Conservation (phyloP, 1,284 basidiomycete genomes). For the Apiotrichum veenhuisii region DNA sequence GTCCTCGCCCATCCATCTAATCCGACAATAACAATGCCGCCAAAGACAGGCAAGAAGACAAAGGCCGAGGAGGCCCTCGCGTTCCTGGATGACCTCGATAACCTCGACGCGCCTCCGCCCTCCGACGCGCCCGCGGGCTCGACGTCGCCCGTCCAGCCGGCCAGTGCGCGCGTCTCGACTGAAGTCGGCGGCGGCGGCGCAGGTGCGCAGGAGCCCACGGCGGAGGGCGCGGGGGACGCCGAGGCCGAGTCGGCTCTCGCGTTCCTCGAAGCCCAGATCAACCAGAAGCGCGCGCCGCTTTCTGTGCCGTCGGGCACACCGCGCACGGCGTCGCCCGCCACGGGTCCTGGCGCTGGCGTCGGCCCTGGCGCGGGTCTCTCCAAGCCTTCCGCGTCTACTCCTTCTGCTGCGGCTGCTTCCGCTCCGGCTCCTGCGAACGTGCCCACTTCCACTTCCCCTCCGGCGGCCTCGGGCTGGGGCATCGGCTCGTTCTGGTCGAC, state of each 20-base stretch:
- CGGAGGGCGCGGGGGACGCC: slow-evolving; percentile 53
- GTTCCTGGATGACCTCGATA: slow-evolving; percentile 85
- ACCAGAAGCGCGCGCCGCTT: slow-evolving; percentile 60
- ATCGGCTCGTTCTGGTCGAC: slow-evolving; percentile 70
- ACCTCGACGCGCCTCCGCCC: slow-evolving; percentile 54
- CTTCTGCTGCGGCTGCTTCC: slow-evolving; percentile 4
- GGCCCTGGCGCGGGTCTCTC: slow-evolving; percentile 10
- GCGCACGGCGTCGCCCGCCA: slow-evolving; percentile 26
- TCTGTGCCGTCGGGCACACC: slow-evolving; percentile 21
- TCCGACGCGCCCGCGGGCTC: slow-evolving; percentile 1
- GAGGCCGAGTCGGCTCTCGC: slow-evolving; percentile 62
- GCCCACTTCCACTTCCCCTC: not conserved
- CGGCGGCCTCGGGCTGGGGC: slow-evolving; percentile 44
- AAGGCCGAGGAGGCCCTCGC: slow-evolving; percentile 84
- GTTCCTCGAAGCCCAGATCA: slow-evolving; percentile 84
- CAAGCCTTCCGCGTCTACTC: slow-evolving; percentile 20
- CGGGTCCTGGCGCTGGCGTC: not conserved
- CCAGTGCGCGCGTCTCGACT: not conserved
- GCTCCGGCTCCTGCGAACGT: slow-evolving; percentile 6
- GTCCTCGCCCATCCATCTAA: not conserved
- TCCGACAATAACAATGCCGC: slow-evolving; percentile 28
- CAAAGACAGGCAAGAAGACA: slow-evolving; percentile 52
- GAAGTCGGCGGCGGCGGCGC: slow-evolving; percentile 15
- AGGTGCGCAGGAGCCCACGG: slow-evolving; percentile 8
- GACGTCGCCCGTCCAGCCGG: not conserved